These are phyloP conservation scores for Globisporangium echinulatum DNA, from an alignment of 352 stramenopile genomes.

Conservation along the genomic window DNA sequence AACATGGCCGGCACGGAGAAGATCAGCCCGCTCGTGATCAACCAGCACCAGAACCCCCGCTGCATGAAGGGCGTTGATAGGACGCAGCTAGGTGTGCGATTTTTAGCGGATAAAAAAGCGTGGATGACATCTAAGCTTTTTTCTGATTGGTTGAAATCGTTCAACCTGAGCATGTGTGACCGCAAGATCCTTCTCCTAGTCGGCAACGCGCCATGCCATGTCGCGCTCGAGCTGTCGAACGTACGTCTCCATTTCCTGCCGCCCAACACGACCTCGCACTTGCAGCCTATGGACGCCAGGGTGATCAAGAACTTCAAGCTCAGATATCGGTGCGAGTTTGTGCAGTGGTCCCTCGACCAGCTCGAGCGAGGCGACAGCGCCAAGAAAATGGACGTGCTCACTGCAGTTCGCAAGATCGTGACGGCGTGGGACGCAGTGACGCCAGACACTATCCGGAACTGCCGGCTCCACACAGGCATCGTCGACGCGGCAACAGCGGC, in stretches of 20 bases:
- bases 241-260: constrained; percentile 11
- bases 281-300: constrained; percentile 19
- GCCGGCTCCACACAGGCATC: constrained; percentile 14
- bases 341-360: constrained; percentile 5
- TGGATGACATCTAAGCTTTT: constrained; percentile 18
- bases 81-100: constrained; percentile 4
- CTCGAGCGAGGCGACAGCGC: constrained; percentile 6
- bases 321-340: constrained; percentile 6
- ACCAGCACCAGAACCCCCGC: constrained; percentile 2
- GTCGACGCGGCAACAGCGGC: neutral
- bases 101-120: constrained; percentile 12
- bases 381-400: constrained; percentile 6
- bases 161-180: constrained; percentile 6
- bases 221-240: constrained; percentile 9
- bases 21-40: constrained; percentile 12
- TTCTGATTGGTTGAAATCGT: constrained; percentile 9
- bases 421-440: constrained; percentile 8
- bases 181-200: constrained; percentile 11
- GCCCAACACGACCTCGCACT: constrained; percentile 11
- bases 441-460: constrained; percentile 9
- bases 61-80: constrained; percentile 9
- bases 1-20: constrained; percentile 12
- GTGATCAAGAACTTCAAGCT: constrained; percentile 19
- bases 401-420: constrained; percentile 10
- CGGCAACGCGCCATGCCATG: constrained; percentile 11